Evolutionary conservation across 345 rosid genomes (phyloP), one percentile per base, ranked within the genome.

Genomic region (Sonneratia alba): DNA sequence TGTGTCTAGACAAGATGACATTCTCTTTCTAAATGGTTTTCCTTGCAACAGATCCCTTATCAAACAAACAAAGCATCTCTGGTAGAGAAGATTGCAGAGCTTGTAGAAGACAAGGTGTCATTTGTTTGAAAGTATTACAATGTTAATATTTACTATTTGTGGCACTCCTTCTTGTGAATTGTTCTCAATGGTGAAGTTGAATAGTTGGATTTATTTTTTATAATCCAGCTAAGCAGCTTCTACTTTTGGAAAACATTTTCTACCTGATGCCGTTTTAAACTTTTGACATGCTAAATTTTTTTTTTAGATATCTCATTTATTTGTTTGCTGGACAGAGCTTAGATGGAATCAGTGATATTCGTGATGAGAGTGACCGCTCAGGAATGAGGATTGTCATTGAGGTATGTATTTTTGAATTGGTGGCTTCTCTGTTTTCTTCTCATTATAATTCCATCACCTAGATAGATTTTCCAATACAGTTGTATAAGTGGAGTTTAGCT

Each of bases 361-460:
- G 98, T 27, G 98, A 94, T 78, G 98, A 94, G 81, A 94, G 98
- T 80, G 97, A 94, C 73, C 92, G 97, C 36, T 74, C 86, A 74
- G 98, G 98, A 73, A 91, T 94, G 97, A 96, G 97, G 27, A 74
- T 94, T 74, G 97, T 91, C 51, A 85, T 94, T 79, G 97, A 94
- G 97, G 98, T 91, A 85, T 67, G 72, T 36, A 75, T n/a, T 22
- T 27, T 68, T 34, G 34, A 42, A 48, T 70, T 75, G 16, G 45
- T 71, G 12, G 53, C 45, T 36, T 68, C 32, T 70, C 22, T 70
- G 13, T 73, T 57, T 36, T n/a, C 55, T 34, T 71, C 37, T 16
- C 71, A 67, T 68, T 38, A 53, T 32, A n/a, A 40, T 68, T 55
- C 36, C 42, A 68, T 24, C n/a, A 43, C 45, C 62, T 0, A 6